Base-by-base conservation (phyloP, 108 stramenopile species). In the Nitzschia sp. region DNA sequence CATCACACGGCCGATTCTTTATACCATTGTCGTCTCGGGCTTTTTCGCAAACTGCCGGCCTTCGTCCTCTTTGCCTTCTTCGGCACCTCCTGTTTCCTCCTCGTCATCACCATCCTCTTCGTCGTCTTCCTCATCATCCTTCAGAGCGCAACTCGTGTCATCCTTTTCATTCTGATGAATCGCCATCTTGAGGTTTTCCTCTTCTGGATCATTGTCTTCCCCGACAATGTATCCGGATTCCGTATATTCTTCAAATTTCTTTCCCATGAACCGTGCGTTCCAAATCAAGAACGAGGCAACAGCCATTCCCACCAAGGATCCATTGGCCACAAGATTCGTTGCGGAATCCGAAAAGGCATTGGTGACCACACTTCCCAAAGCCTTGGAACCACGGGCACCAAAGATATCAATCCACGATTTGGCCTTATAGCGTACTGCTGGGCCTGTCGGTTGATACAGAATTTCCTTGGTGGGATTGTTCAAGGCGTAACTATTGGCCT, bases 381-480 rank as follows among this genome's bases (percentile, higher is more conserved):
- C 98, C 76, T 98, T 98, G 61, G 86, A 84, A 33, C 97, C 96
- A 18, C 98, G 85, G 18, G 94, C 95, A 24, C 98, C 98, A 76
- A 98, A 97, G 61, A 94, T 97, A 67, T 98, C 98, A 64, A 98
- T 98, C 98, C 98, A 98, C 59, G 85, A 87, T 75, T 98, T 98
- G 47, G 94, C 92, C 85, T 98, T 98, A 84, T 97, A 98, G 46
- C 96, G 95, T 24, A 98, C 96, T 11, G 82, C 89, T 15, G 91
- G 74, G 58, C 89, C 92, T 54, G 98, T 98, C 1, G 96, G 96
- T 69, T 97, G 97, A 72, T 98, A 98, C 17, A 98, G 80, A 54
- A 98, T 97, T 75, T 98, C 98, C 68, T 98, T 98, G 63, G 96
- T 97, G 18, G 98, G 98, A 69, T 98, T 98, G 82, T 98, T 98